Evolutionary conservation across 305 asterid genomes (phyloP), one percentile per base, ranked within the genome.

Genomic region (Coffea humblotiana): DNA sequence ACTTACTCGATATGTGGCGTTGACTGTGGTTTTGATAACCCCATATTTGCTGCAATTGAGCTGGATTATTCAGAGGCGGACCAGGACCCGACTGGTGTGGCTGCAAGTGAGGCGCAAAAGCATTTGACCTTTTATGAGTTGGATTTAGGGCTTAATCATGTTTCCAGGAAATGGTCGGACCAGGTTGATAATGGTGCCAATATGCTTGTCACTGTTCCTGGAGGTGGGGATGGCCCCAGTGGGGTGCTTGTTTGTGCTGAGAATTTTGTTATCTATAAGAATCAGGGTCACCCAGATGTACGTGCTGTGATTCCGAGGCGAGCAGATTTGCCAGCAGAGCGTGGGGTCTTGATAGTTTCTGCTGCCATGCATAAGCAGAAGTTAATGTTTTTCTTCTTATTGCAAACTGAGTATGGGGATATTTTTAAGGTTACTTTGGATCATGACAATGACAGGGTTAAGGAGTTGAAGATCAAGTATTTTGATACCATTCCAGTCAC

Each of bases 141-240:
- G 80, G 98, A 96, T 88, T 89, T 96, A 78, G 99, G 99, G 80
- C 97, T 95, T 83, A 96, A 96, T 80, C 99, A 94, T 74, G 98
- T 96, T 67, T 93, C 98, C 0, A 93, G 98, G 91, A 96, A 96
- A 81, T 94, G 98, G 98, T 90, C 98, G 6, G 98, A 94, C 40
- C 98, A 92, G 86, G 98, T 96, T 58, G 98, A 94, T 79, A 93
- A 94, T 80, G 99, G 98, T 74, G 99, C 98, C 73, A 96, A 96
- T 87, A 74, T 96, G 91, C 96, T 96, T 72, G 98, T 96, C 77
- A 94, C 98, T 67, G 99, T 96, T 29, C 99, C 99, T 0, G 99
- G 99, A 74, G 99, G 99, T 76, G 99, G 95, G 74, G 98, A 96
- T 88, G 98, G 99, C 32, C 99, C 99, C 2, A 96, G 99, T 85